phyloP scores from a whole-genome alignment of 192 early-diverging fungal genomes.

The Coemansia umbellata region DNA sequence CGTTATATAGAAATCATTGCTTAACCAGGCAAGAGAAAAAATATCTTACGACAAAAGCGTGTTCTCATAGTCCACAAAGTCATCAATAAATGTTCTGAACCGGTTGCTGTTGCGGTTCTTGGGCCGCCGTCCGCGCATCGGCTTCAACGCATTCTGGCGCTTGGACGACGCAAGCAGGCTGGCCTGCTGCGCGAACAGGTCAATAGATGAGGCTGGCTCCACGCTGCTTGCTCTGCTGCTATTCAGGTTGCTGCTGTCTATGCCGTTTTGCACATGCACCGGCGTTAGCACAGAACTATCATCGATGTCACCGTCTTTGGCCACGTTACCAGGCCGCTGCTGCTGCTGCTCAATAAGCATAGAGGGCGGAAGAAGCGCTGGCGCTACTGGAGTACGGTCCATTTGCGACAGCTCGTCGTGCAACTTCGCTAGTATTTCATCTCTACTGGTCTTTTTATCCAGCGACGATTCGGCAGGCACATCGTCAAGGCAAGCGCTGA shows the following conservation, averaged over 20 bases:
- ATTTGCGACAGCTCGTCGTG: conserved; percentile 16
- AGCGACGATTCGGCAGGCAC: neutral
- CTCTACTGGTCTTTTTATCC: neutral
- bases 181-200: conserved; percentile 14
- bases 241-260: neutral
- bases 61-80: conserved; percentile 37
- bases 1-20: neutral
- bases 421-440: conserved; percentile 3
- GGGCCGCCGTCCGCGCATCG: conserved; percentile 26
- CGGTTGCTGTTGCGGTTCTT: conserved; percentile 10
- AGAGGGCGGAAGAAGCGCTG: conserved; percentile 24
- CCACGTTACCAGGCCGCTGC: neutral
- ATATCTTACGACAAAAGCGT: neutral
- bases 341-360: conserved; percentile 8
- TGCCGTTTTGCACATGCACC: neutral
- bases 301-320: neutral
- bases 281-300: neutral
- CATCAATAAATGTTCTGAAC: conserved; percentile 21
- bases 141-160: neutral
- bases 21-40: neutral
- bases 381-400: conserved; percentile 13
- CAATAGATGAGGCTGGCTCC: conserved; percentile 18
- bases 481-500: conserved; percentile 7
- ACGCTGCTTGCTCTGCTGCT: conserved; percentile 40
- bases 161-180: conserved; percentile 1